Evolutionary conservation across 306 rosid species (phyloP).

Genomic region (Boehmeria nivea): DNA sequence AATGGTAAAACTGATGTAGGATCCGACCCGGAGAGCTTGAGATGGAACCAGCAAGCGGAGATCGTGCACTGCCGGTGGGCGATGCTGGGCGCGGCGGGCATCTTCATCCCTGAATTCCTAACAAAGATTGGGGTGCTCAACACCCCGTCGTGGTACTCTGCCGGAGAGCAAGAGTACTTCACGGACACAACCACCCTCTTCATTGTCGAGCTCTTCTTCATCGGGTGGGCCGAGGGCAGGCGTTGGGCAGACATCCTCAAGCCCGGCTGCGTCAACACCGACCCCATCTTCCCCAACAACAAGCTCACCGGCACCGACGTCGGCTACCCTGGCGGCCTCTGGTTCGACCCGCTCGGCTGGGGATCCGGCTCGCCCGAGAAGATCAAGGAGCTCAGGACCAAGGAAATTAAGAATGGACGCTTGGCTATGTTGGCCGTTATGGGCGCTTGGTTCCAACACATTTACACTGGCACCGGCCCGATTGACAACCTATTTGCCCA

Average conservation of each 20-base stretch:
- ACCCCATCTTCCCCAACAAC: constrained; percentile 78
- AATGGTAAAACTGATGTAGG: no score
- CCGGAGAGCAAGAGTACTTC: constrained; percentile 65
- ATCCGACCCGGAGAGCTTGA: constrained; percentile 67
- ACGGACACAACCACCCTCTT: constrained; percentile 69
- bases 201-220: constrained; percentile 51
- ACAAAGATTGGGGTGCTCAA: constrained; percentile 61
- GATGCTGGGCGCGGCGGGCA: constrained; percentile 72
- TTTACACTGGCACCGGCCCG: constrained; percentile 69
- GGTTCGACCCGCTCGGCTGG: constrained; percentile 78
- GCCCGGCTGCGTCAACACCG: constrained; percentile 65
- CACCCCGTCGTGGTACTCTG: constrained; percentile 74
- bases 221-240: constrained; percentile 78
- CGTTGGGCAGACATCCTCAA: constrained; percentile 73
- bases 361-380: constrained; percentile 71
- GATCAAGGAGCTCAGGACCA: constrained; percentile 65
- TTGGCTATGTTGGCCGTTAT: constrained; percentile 77
- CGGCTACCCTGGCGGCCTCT: constrained; percentile 66
- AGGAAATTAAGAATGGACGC: constrained; percentile 71
- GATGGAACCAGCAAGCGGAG: constrained; percentile 64
- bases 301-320: constrained; percentile 75
- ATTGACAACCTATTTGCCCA: constrained; percentile 78
- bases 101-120: constrained; percentile 68
- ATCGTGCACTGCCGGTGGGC: constrained; percentile 80
- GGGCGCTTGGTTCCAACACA: constrained; percentile 82